These are phyloP conservation scores for Santalum album DNA, from an alignment of 164 flowering plant genomes.

Conservation along the genomic window DNA sequence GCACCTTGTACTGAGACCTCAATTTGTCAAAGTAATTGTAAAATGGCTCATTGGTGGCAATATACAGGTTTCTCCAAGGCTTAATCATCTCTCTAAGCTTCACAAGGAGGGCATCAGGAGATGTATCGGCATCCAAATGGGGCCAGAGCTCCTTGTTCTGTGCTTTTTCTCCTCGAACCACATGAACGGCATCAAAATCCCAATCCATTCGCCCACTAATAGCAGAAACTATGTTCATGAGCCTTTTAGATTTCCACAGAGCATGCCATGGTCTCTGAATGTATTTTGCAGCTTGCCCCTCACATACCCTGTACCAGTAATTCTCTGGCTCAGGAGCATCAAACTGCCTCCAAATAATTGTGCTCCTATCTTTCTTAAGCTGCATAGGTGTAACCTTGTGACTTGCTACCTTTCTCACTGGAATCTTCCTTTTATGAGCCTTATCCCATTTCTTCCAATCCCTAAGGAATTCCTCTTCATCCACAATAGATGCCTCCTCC, in stretches of 20 bases:
- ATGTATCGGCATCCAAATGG: conserved; percentile 72
- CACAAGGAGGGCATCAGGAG: conserved; percentile 52
- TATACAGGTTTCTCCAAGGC: conserved; percentile 75
- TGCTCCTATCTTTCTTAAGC: conserved; percentile 65
- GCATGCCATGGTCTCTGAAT: conserved; percentile 93
- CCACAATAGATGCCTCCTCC: conserved; percentile 68
- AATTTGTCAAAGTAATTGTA: conserved; percentile 81
- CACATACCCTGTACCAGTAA: conserved; percentile 96
- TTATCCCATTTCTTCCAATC: conserved; percentile 80
- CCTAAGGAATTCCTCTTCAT: conserved; percentile 59
- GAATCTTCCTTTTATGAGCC: conserved; percentile 47
- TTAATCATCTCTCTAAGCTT: conserved; percentile 52
- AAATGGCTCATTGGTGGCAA: conserved; percentile 87
- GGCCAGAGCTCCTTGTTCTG: conserved; percentile 86
- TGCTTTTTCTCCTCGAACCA: conserved; percentile 88
- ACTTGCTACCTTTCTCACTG: conserved; percentile 53
- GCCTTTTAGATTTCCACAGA: conserved; percentile 87
- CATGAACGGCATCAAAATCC: conserved; percentile 97
- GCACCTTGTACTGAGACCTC: conserved; percentile 71
- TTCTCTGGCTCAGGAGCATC: conserved; percentile 90
- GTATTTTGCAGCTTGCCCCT: conserved; percentile 73
- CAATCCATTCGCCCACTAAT: conserved; percentile 90
- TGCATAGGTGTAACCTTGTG: conserved; percentile 85
- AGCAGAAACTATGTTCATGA: conserved; percentile 89
- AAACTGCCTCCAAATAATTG: conserved; percentile 84